Conservation (phyloP, 495 filamentous ascomycete species). For the Xanthoparmelia taractica region DNA sequence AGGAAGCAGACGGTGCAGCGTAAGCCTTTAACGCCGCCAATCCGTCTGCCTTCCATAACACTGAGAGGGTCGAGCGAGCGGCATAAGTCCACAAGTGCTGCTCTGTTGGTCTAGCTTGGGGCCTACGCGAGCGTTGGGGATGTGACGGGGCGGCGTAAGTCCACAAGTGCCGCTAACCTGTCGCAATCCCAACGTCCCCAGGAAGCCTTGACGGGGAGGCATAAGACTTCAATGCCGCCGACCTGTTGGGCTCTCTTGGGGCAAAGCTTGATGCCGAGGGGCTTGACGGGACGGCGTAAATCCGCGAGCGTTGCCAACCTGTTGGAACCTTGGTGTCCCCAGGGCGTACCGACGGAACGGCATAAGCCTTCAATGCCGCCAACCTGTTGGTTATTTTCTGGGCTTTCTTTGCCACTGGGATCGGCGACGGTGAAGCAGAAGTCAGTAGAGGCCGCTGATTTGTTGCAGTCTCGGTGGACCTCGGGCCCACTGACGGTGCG, state of each 20-base stretch:
- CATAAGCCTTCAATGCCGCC: not conserved
- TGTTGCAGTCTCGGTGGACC: conserved; percentile 1
- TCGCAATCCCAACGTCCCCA: not conserved
- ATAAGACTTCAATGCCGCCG: not conserved
- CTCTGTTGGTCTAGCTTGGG: not conserved
- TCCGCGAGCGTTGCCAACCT: not conserved
- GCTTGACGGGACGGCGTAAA: not conserved
- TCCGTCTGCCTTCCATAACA: conserved; percentile 1
- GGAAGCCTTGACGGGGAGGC: not conserved
- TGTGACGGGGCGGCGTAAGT: not conserved
- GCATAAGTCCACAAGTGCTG: not conserved
- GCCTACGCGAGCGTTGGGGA: not conserved
- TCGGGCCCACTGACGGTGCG: not conserved
- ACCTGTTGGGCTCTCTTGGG: not conserved
- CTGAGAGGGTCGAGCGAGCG: not conserved
- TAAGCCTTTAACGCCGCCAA: conserved; percentile 2
- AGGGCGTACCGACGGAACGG: not conserved
- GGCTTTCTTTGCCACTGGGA: not conserved
- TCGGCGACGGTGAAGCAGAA: not conserved
- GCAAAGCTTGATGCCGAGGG: not conserved
- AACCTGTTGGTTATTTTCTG: not conserved
- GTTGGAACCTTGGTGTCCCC: conserved; percentile 1
- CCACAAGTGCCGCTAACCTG: not conserved
- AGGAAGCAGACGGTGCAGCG: conserved; percentile 2
- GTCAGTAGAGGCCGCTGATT: not conserved